These are phyloP conservation scores for Rhodotorula paludigena DNA, from an alignment of 768 basidiomycete species.

Conservation along the genomic window DNA sequence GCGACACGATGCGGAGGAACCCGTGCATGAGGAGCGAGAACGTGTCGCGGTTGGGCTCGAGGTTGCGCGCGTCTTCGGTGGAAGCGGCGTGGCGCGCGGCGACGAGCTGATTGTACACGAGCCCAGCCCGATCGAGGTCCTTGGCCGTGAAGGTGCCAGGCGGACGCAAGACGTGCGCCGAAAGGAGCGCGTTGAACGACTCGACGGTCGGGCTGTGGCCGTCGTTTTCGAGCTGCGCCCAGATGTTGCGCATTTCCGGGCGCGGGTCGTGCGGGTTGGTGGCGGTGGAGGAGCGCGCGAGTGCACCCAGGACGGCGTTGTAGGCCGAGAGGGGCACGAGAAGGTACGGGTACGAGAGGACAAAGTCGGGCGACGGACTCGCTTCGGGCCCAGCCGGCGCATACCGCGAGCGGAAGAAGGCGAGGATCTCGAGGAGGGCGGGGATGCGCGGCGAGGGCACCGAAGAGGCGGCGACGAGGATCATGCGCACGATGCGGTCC, in stretches of 20 bases:
- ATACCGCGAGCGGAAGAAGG: slow-evolving; percentile 24
- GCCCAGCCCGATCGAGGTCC: slow-evolving; percentile 23
- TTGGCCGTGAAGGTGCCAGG: neutral
- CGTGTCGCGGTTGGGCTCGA: slow-evolving; percentile 20
- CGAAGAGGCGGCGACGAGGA: slow-evolving; percentile 7
- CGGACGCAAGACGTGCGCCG: slow-evolving; percentile 5
- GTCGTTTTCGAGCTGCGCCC: neutral
- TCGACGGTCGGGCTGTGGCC: slow-evolving; percentile 7
- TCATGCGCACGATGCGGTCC: slow-evolving; percentile 10
- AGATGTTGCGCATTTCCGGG: neutral
- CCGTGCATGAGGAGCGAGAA: slow-evolving; percentile 26
- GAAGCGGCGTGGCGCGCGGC: no score
- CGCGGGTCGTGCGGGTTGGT: no score
- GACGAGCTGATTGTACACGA: slow-evolving; percentile 20
- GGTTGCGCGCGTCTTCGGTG: neutral
- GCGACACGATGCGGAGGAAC: slow-evolving; percentile 27
- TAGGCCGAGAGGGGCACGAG: slow-evolving; percentile 14
- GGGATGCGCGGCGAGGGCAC: neutral
- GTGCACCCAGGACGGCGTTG: slow-evolving; percentile 10
- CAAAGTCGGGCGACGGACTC: neutral
- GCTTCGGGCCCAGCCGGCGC: neutral
- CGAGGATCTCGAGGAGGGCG: neutral
- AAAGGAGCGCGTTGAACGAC: slow-evolving; percentile 17
- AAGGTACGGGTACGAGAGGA: neutral
- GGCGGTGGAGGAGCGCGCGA: slow-evolving; percentile 5